Evolutionary conservation across 805 yeast genomes (phyloP), one percentile per base, ranked within the genome.

Genomic region (Zygoascus tannicola): DNA sequence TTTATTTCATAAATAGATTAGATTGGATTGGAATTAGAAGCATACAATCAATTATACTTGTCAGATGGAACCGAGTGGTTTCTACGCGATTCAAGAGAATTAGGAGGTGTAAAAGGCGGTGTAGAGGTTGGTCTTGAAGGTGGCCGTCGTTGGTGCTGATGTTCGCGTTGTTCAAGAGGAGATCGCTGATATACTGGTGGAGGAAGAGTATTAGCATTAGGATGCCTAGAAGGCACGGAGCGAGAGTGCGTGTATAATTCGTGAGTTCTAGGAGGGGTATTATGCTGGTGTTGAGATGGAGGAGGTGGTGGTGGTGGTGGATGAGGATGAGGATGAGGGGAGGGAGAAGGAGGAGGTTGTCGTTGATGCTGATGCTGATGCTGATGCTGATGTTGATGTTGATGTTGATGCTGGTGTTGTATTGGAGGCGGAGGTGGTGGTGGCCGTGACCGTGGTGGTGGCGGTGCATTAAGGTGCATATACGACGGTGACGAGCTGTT

Each of bases 271-370:
- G n/a, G n/a, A n/a, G n/a, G n/a, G n/a, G n/a, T n/a, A n/a, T n/a
- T n/a, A n/a, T n/a, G n/a, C n/a, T 3, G 14, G 8, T 20, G 39
- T 15, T 26, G 38, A 16, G 30, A 40, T 4, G 38, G 43, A n/a
- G 47, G 40, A 22, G 44, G 44, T 3, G 47, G 40, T 32, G 40
- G 41, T 4, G 48, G 32, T 22, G 42, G 44, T 20, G 35, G 45
- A 30, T 30, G 40, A 35, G 34, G 44, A 30, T 20, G 35, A 38
- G 44, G 38, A 12, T 36, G 45, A 42, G 30, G 23, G 20, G 42
- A 19, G 8, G 49, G 44, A 5, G 40, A 30, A 22, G 44, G 23
- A 34, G 30, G 40, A 4, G 28, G 39, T 18, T 20, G 12, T 30
- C 33, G 33, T 2, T 40, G 32, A 35, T 20, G 38, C n/a, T n/a